phyloP scores from a whole-genome alignment of 2,329 filamentous ascomycete genomes.

The Colletotrichum sublineola region DNA sequence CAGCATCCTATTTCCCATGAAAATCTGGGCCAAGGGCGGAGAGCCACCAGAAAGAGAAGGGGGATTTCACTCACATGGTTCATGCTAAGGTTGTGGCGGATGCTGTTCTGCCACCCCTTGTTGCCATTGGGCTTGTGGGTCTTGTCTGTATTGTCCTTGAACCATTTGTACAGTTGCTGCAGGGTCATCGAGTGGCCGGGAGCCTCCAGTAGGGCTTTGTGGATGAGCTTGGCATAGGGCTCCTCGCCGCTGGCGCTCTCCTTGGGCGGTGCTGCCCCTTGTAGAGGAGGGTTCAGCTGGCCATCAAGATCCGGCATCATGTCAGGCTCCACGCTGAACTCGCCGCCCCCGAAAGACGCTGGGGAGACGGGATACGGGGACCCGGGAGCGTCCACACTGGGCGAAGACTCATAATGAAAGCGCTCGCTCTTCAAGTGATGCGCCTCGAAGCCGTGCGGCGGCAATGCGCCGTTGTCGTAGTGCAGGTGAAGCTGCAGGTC shows the following conservation, averaged over 20 bases:
- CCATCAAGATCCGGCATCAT: not conserved
- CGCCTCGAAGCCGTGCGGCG: constrained; percentile 3
- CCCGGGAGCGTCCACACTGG: not conserved
- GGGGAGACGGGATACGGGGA: constrained; percentile 18
- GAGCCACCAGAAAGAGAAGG: not conserved
- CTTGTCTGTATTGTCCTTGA: constrained; percentile 84
- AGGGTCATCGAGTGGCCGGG: constrained; percentile 80
- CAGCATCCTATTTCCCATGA: not conserved
- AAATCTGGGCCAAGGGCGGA: not conserved
- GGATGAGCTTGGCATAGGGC: constrained; percentile 88
- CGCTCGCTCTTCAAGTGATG: constrained; percentile 9
- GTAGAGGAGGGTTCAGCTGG: constrained; percentile 1
- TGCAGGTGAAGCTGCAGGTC: constrained; percentile 29
- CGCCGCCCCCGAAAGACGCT: constrained; percentile 5
- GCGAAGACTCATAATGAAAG: constrained; percentile 26
- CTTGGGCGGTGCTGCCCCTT: not conserved
- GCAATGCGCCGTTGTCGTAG: constrained; percentile 16
- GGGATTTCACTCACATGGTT: constrained; percentile 76
- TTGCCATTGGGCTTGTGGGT: constrained; percentile 64
- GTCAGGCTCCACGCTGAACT: constrained; percentile 17
- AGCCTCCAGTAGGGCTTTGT: constrained; percentile 77
- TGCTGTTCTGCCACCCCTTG: constrained; percentile 95
- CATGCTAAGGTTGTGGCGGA: constrained; percentile 96
- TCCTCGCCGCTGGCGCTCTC: constrained; percentile 58
- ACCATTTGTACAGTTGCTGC: constrained; percentile 93